phyloP scores from a whole-genome alignment of 148 eudicot genomes.

The Arbutus unedo region DNA sequence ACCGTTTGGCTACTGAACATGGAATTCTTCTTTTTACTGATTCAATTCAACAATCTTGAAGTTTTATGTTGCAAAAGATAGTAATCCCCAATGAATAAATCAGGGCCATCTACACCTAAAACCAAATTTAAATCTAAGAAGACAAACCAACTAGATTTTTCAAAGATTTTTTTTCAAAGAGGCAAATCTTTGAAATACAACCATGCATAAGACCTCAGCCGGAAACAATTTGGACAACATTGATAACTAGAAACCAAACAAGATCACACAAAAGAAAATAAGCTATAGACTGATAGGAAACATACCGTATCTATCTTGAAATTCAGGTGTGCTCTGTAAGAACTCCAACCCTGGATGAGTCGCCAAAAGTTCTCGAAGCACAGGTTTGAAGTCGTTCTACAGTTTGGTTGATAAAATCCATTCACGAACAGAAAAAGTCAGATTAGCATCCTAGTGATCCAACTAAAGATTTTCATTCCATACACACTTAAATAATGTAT shows the following conservation, averaged over 20 bases:
- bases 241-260: background rate
- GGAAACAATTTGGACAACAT: background rate
- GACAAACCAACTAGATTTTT: background rate
- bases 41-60: no score
- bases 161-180: background rate
- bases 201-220: conserved; percentile 4
- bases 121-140: background rate
- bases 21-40: no score
- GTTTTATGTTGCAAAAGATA: no score
- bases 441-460: no score
- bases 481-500: background rate
- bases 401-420: background rate
- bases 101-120: background rate
- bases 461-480: no score
- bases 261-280: background rate
- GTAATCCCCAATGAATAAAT: background rate
- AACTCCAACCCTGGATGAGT: conserved; percentile 97
- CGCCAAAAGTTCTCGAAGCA: conserved; percentile 83
- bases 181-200: background rate
- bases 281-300: background rate
- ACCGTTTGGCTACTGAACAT: no score
- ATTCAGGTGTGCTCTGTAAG: conserved; percentile 88
- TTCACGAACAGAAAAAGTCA: background rate
- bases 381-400: conserved; percentile 89
- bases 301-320: conserved; percentile 96